Evolutionary conservation across 1,284 basidiomycete species (phyloP).

Genomic region (Melampsora americana): DNA sequence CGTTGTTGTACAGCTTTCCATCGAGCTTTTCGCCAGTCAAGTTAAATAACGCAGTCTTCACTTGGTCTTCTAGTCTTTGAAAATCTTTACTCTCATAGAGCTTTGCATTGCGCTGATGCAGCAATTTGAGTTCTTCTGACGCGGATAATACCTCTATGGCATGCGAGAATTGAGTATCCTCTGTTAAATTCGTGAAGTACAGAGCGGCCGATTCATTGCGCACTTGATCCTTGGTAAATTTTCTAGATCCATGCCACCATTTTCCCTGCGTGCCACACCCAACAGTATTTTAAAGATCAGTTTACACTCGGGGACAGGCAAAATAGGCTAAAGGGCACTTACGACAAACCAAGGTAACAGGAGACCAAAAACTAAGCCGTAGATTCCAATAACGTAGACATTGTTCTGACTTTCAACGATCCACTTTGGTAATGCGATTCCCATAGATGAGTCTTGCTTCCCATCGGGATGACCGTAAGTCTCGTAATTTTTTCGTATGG

Average conservation of each 20-base stretch:
- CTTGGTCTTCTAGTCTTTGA: conserved; percentile 56
- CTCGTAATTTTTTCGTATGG: conserved; percentile 84
- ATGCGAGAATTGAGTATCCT: conserved; percentile 72
- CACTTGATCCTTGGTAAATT: conserved; percentile 89
- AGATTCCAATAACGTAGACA: conserved; percentile 80
- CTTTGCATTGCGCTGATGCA: conserved; percentile 55
- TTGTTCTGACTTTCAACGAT: conserved; percentile 89
- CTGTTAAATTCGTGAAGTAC: conserved; percentile 83
- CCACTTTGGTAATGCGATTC: conserved; percentile 93
- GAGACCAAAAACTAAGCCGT: conserved; percentile 82
- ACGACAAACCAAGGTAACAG: conserved; percentile 80
- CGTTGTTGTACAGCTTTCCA: conserved; percentile 44
- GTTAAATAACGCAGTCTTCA: conserved; percentile 57
- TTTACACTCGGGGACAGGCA: background rate
- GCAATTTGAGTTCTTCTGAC: conserved; percentile 66
- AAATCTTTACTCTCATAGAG: conserved; percentile 48
- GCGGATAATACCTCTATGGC: conserved; percentile 72
- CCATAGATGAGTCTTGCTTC: conserved; percentile 87
- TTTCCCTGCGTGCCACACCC: conserved; percentile 61
- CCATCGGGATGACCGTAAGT: conserved; percentile 95
- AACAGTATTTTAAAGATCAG: no score
- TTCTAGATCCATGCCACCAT: conserved; percentile 96
- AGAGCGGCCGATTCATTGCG: conserved; percentile 75
- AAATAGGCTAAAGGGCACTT: conserved; percentile 52
- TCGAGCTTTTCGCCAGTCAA: conserved; percentile 47